These are phyloP conservation scores for Ceratobasidium sp. DNA, from an alignment of 1,284 basidiomycete species.

Conservation along the genomic window DNA sequence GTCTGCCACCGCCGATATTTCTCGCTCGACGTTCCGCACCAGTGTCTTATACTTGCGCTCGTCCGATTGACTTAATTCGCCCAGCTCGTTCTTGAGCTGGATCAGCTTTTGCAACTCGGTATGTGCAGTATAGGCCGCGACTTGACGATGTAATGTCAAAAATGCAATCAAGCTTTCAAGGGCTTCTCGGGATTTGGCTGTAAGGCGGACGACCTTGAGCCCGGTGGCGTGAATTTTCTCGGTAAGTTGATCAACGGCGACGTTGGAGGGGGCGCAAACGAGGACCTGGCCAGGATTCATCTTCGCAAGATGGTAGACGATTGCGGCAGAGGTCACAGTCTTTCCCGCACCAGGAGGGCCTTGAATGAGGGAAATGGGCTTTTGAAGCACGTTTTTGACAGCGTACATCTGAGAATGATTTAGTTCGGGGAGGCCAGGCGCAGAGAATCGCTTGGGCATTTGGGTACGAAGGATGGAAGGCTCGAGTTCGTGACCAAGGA, in stretches of 20 bases:
- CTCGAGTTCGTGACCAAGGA: constrained; percentile 95
- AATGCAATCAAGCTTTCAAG: constrained; percentile 93
- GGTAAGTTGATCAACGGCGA: constrained; percentile 98
- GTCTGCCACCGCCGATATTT: constrained; percentile 94
- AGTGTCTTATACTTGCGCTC: constrained; percentile 98
- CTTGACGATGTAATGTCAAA: constrained; percentile 96
- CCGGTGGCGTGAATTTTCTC: constrained; percentile 99
- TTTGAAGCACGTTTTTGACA: constrained; percentile 97
- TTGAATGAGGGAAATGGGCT: constrained; percentile 97
- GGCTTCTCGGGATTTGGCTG: constrained; percentile 97
- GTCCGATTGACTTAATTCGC: constrained; percentile 94
- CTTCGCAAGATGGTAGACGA: constrained; percentile 98
- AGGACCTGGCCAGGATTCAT: constrained; percentile 99
- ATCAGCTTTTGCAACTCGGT: constrained; percentile 97
- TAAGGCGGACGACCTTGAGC: constrained; percentile 95
- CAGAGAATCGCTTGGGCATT: constrained; percentile 98
- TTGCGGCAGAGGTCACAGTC: constrained; percentile 99
- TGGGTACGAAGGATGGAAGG: constrained; percentile 89
- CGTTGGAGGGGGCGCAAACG: constrained; percentile 98
- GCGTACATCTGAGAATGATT: constrained; percentile 99
- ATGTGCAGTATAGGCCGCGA: constrained; percentile 93
- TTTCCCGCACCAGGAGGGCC: constrained; percentile 99
- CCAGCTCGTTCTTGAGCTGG: constrained; percentile 96
- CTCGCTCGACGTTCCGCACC: constrained; percentile 95
- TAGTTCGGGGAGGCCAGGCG: constrained; percentile 95